These are phyloP conservation scores for Fremontodendron californicum DNA, from an alignment of 345 rosid genomes.

Conservation along the genomic window DNA sequence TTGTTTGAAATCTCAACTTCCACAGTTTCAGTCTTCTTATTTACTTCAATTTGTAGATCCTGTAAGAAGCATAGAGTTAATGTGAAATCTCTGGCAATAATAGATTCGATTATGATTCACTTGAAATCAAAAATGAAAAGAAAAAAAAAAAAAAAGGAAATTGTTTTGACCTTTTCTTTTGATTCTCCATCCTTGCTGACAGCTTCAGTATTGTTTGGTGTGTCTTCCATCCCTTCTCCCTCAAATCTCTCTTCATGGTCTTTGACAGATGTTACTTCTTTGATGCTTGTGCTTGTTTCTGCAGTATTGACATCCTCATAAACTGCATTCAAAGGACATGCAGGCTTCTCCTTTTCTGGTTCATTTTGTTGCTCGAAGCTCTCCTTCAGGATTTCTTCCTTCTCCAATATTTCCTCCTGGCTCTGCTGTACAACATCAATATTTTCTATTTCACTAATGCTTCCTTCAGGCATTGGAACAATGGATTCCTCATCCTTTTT, in stretches of 20 bases:
- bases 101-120: background rate
- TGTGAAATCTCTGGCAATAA: no score
- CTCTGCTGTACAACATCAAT: background rate
- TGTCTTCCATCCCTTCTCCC: background rate
- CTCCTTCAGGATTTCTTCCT: background rate
- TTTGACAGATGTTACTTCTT: background rate
- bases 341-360: background rate
- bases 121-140: background rate
- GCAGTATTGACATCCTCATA: background rate
- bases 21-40: background rate
- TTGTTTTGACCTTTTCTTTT: background rate
- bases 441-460: background rate
- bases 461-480: background rate
- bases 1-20: background rate
- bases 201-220: background rate
- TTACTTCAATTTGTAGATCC: background rate
- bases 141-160: background rate
- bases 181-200: background rate
- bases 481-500: background rate
- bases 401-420: background rate
- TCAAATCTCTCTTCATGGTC: background rate
- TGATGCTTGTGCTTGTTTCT: conserved; percentile 5
- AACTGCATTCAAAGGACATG: background rate
- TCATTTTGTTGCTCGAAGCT: conserved; percentile 2
- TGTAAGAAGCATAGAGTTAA: background rate